Evolutionary conservation across 2,329 filamentous ascomycete genomes (phyloP), one percentile per base, ranked within the genome.

Genomic region (Zasmidium cellare): DNA sequence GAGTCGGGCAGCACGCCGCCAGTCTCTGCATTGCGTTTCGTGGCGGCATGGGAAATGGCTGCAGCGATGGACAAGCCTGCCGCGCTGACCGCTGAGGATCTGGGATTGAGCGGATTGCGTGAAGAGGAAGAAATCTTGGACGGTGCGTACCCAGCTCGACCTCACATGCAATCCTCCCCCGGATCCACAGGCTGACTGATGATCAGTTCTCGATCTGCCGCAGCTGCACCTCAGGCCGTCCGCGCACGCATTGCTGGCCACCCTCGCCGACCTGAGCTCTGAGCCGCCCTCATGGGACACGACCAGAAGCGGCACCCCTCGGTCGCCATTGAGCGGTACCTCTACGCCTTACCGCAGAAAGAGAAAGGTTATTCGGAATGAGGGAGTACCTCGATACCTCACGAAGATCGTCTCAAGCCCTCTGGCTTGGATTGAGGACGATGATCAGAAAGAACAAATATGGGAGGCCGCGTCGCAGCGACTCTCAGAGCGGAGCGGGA

Each of bases 401-500:
- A 86, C 86, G 9, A 82, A 80, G 46, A 86, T 93, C 64, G 83
- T 92, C 67, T 83, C 83, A 67, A 90, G 82, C 67, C 77, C 80
- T 3, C 78, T 94, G 38, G 71, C 74, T 16, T 94, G 90, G 90
- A 83, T 93, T 56, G 72, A 81, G 7, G 80, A 85, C 58, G 87
- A 91, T 22, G 84, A 84, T 2, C 78, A 84, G 63, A 84, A 82
- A 68, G 90, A 93, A 70, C 69, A 75, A 5, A 75, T 96, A 14
- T 96, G 92, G 90, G 86, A 89, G 47, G 80, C 87, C 64, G 92
- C 93, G 1, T 92, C 91, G 65, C 83, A 83, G 59, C 83, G 93
- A 49, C 82, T 97, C 60, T 88, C 90, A 46, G 92, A 97, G 74
- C 83, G 93, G 16, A 96, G 92, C 61, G 94, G 94, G 1, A 83